These are phyloP conservation scores for Kuraishia hungarica DNA, from an alignment of 805 yeast species.

Conservation along the genomic window DNA sequence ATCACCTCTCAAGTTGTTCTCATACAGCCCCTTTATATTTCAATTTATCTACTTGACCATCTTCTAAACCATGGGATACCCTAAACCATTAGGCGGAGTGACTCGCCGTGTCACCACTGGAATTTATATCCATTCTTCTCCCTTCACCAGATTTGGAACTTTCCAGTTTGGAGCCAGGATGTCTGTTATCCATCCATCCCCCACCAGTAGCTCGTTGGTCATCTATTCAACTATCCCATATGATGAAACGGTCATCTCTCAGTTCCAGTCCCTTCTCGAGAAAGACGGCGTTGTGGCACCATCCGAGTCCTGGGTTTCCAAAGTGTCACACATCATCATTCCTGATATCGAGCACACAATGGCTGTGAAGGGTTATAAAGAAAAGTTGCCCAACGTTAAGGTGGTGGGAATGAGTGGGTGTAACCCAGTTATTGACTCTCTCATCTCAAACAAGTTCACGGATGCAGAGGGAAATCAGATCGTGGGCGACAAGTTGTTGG, in stretches of 20 bases:
- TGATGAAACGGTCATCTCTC: constrained; percentile 32
- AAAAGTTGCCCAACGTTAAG: constrained; percentile 38
- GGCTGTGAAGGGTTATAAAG: constrained; percentile 47
- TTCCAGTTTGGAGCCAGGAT: constrained; percentile 30
- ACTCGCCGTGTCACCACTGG: constrained; percentile 23
- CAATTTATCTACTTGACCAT: too few relatives aligned
- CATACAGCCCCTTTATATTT: neutral
- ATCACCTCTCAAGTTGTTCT: neutral
- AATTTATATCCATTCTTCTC: constrained; percentile 26
- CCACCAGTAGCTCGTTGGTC: constrained; percentile 20
- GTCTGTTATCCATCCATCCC: constrained; percentile 22
- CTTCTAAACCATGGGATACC: constrained; percentile 29
- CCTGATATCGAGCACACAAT: constrained; percentile 62
- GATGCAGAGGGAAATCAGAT: constrained; percentile 17
- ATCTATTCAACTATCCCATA: constrained; percentile 57
- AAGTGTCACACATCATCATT: constrained; percentile 42
- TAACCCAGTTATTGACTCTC: constrained; percentile 22
- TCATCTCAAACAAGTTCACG: constrained; percentile 32
- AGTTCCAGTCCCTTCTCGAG: constrained; percentile 21
- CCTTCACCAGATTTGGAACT: constrained; percentile 19
- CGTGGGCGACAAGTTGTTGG: constrained; percentile 18
- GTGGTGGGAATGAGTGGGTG: constrained; percentile 45
- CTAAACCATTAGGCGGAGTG: constrained; percentile 27
- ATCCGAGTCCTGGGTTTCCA: constrained; percentile 23
- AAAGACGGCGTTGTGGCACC: constrained; percentile 18